Evolutionary conservation across 108 stramenopile species (phyloP).

Genomic region (Nitzschia sp.): DNA sequence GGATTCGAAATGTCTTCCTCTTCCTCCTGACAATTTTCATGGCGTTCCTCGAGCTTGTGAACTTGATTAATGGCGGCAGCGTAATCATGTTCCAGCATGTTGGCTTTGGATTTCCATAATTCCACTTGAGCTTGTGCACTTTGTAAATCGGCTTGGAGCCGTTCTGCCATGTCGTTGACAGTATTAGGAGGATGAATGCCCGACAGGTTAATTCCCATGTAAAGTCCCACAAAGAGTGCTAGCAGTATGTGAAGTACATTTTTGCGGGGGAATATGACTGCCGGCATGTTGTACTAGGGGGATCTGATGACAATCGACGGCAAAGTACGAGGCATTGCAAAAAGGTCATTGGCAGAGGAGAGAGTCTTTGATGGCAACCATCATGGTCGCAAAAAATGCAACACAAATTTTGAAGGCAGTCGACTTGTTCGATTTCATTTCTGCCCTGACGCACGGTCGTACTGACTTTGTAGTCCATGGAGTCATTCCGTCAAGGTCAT

Average conservation of each 20-base stretch:
- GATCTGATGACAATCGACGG: no score
- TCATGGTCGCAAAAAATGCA: no score
- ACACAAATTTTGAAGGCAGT: no score
- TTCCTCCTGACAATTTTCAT: background rate
- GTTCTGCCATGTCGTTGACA: background rate
- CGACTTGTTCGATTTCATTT: no score
- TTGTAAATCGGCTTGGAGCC: background rate
- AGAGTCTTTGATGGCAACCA: no score
- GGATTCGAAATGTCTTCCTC: background rate
- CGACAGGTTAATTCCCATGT: conserved; percentile 21
- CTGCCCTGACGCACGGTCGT: no score
- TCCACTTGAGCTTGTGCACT: background rate
- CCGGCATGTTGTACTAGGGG: no score
- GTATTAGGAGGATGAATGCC: conserved; percentile 3
- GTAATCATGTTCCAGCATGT: background rate
- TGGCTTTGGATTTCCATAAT: background rate
- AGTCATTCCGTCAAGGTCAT: no score
- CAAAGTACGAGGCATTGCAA: no score
- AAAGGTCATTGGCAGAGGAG: no score
- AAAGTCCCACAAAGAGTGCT: conserved; percentile 18
- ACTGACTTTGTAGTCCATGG: no score
- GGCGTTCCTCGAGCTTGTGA: background rate
- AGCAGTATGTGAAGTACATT: conserved; percentile 5
- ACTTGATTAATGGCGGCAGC: conserved; percentile 1
- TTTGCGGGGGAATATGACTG: background rate